A percentile compares a stretch with the other conserved stretches of the same genome.
Conservation (phyloP, 352 stramenopile genomes). For the Globisporangium radiosum region DNA sequence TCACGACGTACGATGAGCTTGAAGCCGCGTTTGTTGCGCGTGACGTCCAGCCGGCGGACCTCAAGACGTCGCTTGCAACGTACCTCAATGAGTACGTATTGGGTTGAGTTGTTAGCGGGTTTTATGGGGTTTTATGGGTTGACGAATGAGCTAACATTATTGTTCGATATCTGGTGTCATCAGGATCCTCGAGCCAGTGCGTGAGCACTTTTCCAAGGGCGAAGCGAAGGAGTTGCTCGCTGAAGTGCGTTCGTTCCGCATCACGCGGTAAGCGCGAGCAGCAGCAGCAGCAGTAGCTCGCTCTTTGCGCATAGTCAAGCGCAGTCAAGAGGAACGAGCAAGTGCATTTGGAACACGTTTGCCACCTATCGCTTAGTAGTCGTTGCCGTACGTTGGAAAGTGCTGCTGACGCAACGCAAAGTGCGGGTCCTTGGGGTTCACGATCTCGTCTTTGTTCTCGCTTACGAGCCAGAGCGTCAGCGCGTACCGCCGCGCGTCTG, state of each 20-base stretch:
- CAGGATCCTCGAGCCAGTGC: constrained; percentile 94
- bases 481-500: constrained; percentile 46
- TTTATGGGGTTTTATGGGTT: background rate
- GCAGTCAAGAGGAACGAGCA: no score
- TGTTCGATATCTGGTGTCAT: constrained; percentile 2
- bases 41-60: constrained; percentile 89
- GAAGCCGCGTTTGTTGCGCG: constrained; percentile 88
- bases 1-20: constrained; percentile 86
- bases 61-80: constrained; percentile 90
- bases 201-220: constrained; percentile 94
- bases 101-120: background rate
- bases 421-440: constrained; percentile 30
- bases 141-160: constrained; percentile 1
- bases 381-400: constrained; percentile 20
- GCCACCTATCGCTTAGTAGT: constrained; percentile 4
- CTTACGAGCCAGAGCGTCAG: constrained; percentile 86
- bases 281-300: background rate
- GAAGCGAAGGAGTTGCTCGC: constrained; percentile 94
- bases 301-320: no score
- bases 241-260: constrained; percentile 96
- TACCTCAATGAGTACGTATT: constrained; percentile 89
- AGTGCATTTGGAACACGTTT: no score
- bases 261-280: constrained; percentile 70
- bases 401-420: constrained; percentile 29
- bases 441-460: constrained; percentile 39